Percentiles rank a stretch among this genome's conserved stretches.
phyloP scores from a whole-genome alignment of 2,329 filamentous ascomycete genomes.

The Cladosporium phlei region DNA sequence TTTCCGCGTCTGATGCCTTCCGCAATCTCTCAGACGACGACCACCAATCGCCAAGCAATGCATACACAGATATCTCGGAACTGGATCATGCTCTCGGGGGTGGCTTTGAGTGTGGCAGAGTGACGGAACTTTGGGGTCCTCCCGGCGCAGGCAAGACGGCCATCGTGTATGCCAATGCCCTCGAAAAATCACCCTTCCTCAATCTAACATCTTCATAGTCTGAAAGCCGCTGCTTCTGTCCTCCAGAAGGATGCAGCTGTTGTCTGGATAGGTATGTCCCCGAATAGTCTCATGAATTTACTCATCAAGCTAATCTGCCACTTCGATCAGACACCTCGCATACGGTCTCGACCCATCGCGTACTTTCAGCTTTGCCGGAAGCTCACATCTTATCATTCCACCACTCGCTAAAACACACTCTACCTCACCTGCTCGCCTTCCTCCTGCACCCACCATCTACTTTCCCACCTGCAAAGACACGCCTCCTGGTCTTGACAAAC shows the following conservation, averaged over 20 bases:
- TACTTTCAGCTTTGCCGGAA: background rate
- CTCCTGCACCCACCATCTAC: slow-evolving; percentile 58
- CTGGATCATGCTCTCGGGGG: slow-evolving; percentile 45
- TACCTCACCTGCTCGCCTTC: slow-evolving; percentile 66
- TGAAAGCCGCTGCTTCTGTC: slow-evolving; percentile 8
- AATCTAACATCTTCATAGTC: background rate
- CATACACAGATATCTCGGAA: slow-evolving; percentile 45
- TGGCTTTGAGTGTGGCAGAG: slow-evolving; percentile 69
- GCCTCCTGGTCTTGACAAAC: slow-evolving; percentile 71
- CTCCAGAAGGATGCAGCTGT: background rate
- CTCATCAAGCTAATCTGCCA: background rate
- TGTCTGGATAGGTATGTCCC: slow-evolving; percentile 9
- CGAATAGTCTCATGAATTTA: background rate
- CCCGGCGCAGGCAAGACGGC: slow-evolving; percentile 81
- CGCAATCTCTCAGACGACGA: slow-evolving; percentile 49
- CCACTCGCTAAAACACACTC: slow-evolving; percentile 56
- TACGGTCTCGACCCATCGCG: slow-evolving; percentile 1
- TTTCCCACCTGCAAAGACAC: slow-evolving; percentile 59
- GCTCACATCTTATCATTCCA: slow-evolving; percentile 43
- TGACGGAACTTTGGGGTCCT: slow-evolving; percentile 85
- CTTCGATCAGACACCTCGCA: slow-evolving; percentile 11
- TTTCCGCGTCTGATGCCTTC: slow-evolving; percentile 70
- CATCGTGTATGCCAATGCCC: slow-evolving; percentile 52
- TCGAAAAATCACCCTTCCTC: too few relatives aligned
- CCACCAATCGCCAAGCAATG: slow-evolving; percentile 43